A percentile compares a stretch with the other conserved stretches of the same genome.
phyloP scores from a whole-genome alignment of 306 rosid species.

The Casuarina cunninghamiana region DNA sequence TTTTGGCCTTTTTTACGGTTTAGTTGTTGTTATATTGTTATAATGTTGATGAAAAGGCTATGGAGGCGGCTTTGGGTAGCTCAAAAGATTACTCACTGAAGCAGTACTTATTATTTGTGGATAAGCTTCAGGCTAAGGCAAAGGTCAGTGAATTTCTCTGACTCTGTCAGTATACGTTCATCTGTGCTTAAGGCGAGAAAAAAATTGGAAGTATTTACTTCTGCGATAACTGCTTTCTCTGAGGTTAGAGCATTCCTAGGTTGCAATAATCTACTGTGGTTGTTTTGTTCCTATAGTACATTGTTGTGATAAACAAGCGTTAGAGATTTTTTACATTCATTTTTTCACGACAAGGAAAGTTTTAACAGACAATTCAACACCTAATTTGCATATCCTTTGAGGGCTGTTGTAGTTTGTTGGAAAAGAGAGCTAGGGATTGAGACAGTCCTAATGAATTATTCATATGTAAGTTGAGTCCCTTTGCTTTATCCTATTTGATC shows the following conservation, averaged over 20 bases:
- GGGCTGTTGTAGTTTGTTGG: neutral
- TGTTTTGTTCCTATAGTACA: neutral
- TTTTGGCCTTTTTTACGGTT: neutral
- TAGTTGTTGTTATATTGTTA: neutral
- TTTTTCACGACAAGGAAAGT: neutral
- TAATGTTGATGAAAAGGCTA: constrained; percentile 51
- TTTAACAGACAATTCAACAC: neutral
- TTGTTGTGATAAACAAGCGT: neutral
- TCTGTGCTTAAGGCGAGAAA: neutral
- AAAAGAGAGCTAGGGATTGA: neutral
- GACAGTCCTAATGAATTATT: neutral
- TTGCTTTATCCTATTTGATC: neutral
- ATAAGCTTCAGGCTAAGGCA: constrained; percentile 65
- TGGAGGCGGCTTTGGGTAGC: constrained; percentile 76
- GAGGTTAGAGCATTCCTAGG: neutral
- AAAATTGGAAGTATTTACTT: neutral
- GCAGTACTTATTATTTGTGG: constrained; percentile 66
- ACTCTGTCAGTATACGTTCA: neutral
- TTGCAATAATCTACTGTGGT: neutral
- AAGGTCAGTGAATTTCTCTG: constrained; percentile 47
- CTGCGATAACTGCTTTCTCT: neutral
- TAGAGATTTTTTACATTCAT: neutral
- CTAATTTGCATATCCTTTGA: neutral
- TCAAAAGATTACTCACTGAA: constrained; percentile 81
- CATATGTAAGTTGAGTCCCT: neutral